Evolutionary conservation across 1,139 yeast species (phyloP).

Genomic region (Pichiaceae sp.): DNA sequence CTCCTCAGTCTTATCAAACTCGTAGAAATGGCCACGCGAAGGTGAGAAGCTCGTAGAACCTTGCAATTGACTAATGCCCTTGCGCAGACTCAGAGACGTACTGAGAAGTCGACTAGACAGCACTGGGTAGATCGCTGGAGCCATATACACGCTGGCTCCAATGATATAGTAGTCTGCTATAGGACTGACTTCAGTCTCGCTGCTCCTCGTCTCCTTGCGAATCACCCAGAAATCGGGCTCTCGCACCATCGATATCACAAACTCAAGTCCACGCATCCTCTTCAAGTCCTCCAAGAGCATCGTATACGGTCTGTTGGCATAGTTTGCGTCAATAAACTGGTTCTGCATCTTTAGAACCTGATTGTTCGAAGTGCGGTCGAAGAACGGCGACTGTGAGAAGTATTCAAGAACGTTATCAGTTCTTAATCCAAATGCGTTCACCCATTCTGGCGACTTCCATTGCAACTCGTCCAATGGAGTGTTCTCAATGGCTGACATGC

Average conservation of each 20-base stretch:
- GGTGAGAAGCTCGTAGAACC: conserved; percentile 26
- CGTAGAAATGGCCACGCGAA: conserved; percentile 28
- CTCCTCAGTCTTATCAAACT: conserved; percentile 4
- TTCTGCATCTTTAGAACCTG: conserved; percentile 94
- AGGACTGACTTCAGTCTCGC: conserved; percentile 42
- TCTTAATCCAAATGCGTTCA: conserved; percentile 75
- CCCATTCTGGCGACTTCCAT: conserved; percentile 98
- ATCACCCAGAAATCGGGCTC: conserved; percentile 94
- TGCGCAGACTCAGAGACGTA: conserved; percentile 23
- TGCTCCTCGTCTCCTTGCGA: conserved; percentile 64
- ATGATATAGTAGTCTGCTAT: conserved; percentile 75
- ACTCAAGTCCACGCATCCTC: conserved; percentile 83
- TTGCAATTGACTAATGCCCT: conserved; percentile 24
- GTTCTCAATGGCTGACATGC: conserved; percentile 1
- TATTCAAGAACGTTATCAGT: conserved; percentile 90
- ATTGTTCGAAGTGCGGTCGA: conserved; percentile 87
- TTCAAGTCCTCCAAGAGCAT: conserved; percentile 36
- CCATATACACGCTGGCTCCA: conserved; percentile 89
- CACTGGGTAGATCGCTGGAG: conserved; percentile 58
- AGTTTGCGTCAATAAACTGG: conserved; percentile 64
- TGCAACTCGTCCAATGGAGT: conserved; percentile 74
- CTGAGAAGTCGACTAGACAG: conserved; percentile 46
- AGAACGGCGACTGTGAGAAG: conserved; percentile 89
- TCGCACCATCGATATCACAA: conserved; percentile 60
- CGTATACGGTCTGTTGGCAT: conserved; percentile 25